Base-by-base conservation (phyloP, 495 filamentous ascomycete genomes). In the Penicillium bialowiezense region DNA sequence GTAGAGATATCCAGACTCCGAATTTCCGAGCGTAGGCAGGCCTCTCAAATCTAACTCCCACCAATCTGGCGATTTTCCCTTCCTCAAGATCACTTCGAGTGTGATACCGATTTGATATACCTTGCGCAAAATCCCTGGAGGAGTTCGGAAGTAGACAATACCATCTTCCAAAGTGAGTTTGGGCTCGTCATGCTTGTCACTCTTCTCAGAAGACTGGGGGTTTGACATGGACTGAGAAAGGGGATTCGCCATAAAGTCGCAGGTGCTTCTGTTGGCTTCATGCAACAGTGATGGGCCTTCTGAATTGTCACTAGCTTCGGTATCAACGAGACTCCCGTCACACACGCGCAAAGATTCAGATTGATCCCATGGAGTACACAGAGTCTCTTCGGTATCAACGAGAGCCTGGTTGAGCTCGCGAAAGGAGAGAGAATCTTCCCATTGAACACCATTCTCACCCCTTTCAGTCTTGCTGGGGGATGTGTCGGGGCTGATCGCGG, bases 1-100 rank as follows among this genome's bases (percentile, higher is more conserved):
- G 47, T 66, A 56, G 5, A 74, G 41, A 44, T 58, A 58, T 2
- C 69, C 69, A 35, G 47, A 55, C 36, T 63, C 62, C 13, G 46
- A 48, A 5, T 45, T 14, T 7, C 28, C 38, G 12, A 67, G 38
- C 24, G 49, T 50, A 32, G 70, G 70, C 17, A 73, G 51, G 5
- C 68, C 70, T 9, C 62, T 54, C 5, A 73, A 41, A 7, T 56
- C 24, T 26, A 73, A 37, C 26, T 65, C 52, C 18, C 39, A 52
- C 70, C 70, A 73, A 10, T 59, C 64, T 2, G 54, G 53, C 1
- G 50, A 44, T 32, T 49, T 57, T 8, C 54, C 53, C 7, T 58
- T 42, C 7, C 48, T 45, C 10, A 73, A 21, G 9, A 3, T 24
- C 10, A 65, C 32, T 1, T 50, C 44, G 3, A 65, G 32, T 0